Evolutionary conservation across 2,329 filamentous ascomycete species (phyloP), one percentile per base, ranked within the genome.

Genomic region (Fusarium sp.): DNA sequence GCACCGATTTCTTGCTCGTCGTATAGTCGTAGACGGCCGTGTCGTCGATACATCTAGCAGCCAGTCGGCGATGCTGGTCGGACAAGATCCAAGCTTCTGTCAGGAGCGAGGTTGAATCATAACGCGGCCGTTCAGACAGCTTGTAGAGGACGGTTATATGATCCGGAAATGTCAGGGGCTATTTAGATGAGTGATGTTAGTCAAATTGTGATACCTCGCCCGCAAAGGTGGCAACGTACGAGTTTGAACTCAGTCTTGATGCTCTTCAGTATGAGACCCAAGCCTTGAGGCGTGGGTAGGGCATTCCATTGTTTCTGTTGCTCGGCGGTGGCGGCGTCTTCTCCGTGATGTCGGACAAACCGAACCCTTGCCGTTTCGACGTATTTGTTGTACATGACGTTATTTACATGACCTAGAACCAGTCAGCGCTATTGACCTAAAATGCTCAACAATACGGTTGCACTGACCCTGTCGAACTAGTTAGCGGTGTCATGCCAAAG

Each of bases 321-420:
- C 18, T 71, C 31, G 1, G 34, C 15, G 4, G 40, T 53, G 0
- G 68, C 41, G 6, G 68, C 65, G 5, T 63, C 65, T 13, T 51
- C 39, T 3, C 53, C 48, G 2, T 71, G 68, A 3, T 71, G 62
- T 3, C 43, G 30, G 6, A 71, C 52, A 7, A 62, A 71, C 4
- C 64, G 56, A 0, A 69, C 68, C 2, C 68, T 27, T 0, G 56
- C 65, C 1, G 68, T 71, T 34, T 71, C 68, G 16, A 68, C 56
- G 18, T 71, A 71, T 16, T 53, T 48, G 48, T 71, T 71, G n/a
- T 71, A 71, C 46, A 66, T 71, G 2, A 71, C 53, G 6, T 71
- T 71, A 8, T 71, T 71, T 1, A 71, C 61, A 7, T 71, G 68
- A 7, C 65, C 65, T 71, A 2, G 23, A 1, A 6, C 4, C 11